Evolutionary conservation across 805 yeast species (phyloP).

Genomic region (Jamesozyma spencerorum): DNA sequence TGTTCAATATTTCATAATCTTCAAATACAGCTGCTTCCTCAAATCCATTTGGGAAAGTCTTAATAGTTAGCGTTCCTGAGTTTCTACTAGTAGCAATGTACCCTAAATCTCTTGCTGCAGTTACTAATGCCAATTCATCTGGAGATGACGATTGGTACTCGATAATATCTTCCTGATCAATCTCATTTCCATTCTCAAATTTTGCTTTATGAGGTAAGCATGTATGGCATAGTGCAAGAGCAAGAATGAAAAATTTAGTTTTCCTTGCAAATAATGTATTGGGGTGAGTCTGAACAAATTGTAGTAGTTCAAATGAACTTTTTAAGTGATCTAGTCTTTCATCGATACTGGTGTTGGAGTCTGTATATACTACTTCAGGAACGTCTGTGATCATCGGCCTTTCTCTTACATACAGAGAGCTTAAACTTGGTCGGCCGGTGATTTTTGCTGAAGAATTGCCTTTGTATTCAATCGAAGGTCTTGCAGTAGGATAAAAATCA

Average conservation of each 20-base stretch:
- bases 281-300: slow-evolving; percentile 65
- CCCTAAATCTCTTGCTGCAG: slow-evolving; percentile 94
- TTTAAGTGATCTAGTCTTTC: slow-evolving; percentile 28
- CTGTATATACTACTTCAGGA: no score
- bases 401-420: slow-evolving; percentile 29
- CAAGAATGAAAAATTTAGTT: slow-evolving; percentile 69
- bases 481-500: slow-evolving; percentile 4
- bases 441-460: slow-evolving; percentile 34
- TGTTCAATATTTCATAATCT: slow-evolving; percentile 64
- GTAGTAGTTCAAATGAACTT: slow-evolving; percentile 58
- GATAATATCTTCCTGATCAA: slow-evolving; percentile 38
- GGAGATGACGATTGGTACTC: slow-evolving; percentile 93
- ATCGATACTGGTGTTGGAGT: background rate
- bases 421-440: slow-evolving; percentile 52
- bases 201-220: slow-evolving; percentile 58
- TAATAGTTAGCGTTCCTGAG: slow-evolving; percentile 49
- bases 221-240: slow-evolving; percentile 81
- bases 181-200: slow-evolving; percentile 1
- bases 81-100: slow-evolving; percentile 69
- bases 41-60: slow-evolving; percentile 79
- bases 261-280: slow-evolving; percentile 56
- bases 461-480: slow-evolving; percentile 35
- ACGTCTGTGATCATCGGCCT: background rate
- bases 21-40: slow-evolving; percentile 55
- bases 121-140: slow-evolving; percentile 86